Conservation (phyloP, 2,329 filamentous ascomycete genomes). For the Botrytis fragariae region DNA sequence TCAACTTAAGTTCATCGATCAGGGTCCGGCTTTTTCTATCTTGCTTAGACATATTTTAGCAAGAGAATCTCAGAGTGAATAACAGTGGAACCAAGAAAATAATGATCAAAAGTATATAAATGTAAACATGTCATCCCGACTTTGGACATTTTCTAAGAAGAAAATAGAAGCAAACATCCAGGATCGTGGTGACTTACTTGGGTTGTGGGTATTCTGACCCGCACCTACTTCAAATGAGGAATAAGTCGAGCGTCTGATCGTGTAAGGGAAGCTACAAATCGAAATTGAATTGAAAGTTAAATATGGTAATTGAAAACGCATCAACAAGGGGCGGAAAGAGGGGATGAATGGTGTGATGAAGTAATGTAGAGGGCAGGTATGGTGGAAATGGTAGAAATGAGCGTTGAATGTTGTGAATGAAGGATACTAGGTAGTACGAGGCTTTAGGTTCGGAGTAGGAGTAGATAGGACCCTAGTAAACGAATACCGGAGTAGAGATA, state of each 20-base stretch:
- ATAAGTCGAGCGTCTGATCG: conserved; percentile 12
- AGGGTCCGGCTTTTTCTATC: neutral
- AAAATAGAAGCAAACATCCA: neutral
- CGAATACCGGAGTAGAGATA: neutral
- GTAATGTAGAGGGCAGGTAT: neutral
- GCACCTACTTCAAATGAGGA: conserved; percentile 21
- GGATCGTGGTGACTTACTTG: conserved; percentile 16
- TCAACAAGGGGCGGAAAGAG: neutral
- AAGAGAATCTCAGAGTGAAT: neutral
- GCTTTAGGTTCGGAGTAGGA: neutral
- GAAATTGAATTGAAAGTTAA: conserved; percentile 4
- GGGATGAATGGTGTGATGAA: neutral
- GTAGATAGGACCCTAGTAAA: neutral
- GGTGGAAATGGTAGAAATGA: neutral
- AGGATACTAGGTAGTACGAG: neutral
- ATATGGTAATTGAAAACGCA: neutral
- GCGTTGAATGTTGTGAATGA: neutral
- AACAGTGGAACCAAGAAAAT: neutral
- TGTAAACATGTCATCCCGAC: neutral
- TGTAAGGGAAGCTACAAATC: conserved; percentile 9
- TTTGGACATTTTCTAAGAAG: neutral
- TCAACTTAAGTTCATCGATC: conserved; percentile 3
- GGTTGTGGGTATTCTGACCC: conserved; percentile 20
- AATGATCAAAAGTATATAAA: neutral
- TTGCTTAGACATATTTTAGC: conserved; percentile 15